Evolutionary conservation across 192 early-diverging fungal species (phyloP), one percentile per base, ranked within the genome.

Genomic region (Thoreauomyces humboldtii): DNA sequence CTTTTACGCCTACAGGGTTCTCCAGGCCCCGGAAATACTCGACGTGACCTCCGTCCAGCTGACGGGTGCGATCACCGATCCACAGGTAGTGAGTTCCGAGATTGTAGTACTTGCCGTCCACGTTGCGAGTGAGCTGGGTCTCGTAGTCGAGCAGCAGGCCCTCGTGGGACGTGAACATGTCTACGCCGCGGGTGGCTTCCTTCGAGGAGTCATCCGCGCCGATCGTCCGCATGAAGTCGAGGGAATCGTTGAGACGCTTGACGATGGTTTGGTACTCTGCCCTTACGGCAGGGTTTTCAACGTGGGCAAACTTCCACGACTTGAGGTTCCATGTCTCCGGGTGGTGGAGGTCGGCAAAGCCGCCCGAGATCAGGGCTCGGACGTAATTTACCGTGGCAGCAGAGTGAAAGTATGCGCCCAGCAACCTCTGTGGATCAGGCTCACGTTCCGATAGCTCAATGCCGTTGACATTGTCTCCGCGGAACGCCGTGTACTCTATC

Each of bases 401-500:
- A 31, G 96, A 99, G 80, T 98, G 94, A 70, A 99, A 95, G 81
- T 99, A 98, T 17, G 94, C 94, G 17, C 81, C 77, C 7, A 96
- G 69, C 35, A 99, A 82, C n/a, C 95, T 80, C 64, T 95, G 86
- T 44, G 96, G 96, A 70, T 99, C 92, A 15, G 96, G 92, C 19
- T 78, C 86, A 44, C 96, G 87, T 50, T 94, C 87, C 29, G 61
- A 71, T 17, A 91, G 87, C 45, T 91, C 91, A 62, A 87, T 94
- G 51, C 96, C 93, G 79, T 99, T 99, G 48, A 99, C 92, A 77
- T 96, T 98, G 80, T 98, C 96, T 51, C 96, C 96, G 51, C 96
- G 87, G 83, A 90, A 99, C 33, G 94, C 91, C 48, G 80, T 63
- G 62, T 95, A 89, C 58, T 89, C 83, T 48, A 83, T 76, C 52